phyloP scores from a whole-genome alignment of 2,329 filamentous ascomycete species.

The Paecilomyces sp. region DNA sequence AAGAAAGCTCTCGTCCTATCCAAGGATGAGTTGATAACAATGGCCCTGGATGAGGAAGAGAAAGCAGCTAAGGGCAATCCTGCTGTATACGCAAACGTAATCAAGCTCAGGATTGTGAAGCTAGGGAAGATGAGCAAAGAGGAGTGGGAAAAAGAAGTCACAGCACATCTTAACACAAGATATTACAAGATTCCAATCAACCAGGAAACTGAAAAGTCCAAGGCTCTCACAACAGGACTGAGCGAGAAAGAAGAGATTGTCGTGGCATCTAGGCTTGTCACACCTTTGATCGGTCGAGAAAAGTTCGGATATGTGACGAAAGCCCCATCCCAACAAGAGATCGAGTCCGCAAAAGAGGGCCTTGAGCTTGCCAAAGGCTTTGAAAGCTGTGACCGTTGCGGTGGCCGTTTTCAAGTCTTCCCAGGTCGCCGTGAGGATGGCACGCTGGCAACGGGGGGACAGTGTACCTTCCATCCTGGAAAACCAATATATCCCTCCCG shows the following conservation, averaged over 20 bases:
- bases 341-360: constrained; percentile 59
- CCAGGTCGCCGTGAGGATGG: constrained; percentile 74
- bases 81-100: constrained; percentile 70
- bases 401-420: constrained; percentile 82
- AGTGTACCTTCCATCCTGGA: constrained; percentile 75
- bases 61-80: constrained; percentile 59
- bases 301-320: constrained; percentile 67
- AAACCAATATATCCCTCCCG: constrained; percentile 55
- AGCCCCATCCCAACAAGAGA: constrained; percentile 58
- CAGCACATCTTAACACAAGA: constrained; percentile 35
- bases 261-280: constrained; percentile 56
- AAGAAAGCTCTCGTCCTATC: constrained; percentile 31
- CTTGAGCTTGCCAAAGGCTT: constrained; percentile 64
- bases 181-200: constrained; percentile 26
- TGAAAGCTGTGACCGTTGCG: constrained; percentile 85
- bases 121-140: constrained; percentile 67
- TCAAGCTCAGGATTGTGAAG: constrained; percentile 71
- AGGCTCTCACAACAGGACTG: constrained; percentile 62
- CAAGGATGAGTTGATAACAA: constrained; percentile 36
- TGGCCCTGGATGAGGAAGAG: constrained; percentile 63
- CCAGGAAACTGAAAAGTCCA: constrained; percentile 29
- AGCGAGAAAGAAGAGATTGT: constrained; percentile 59
- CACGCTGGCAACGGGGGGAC: constrained; percentile 66
- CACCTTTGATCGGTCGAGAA: constrained; percentile 57
- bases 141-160: constrained; percentile 62